Base-by-base conservation (phyloP, 768 basidiomycete genomes). In the Porphyrellus cyaneotinctus region DNA sequence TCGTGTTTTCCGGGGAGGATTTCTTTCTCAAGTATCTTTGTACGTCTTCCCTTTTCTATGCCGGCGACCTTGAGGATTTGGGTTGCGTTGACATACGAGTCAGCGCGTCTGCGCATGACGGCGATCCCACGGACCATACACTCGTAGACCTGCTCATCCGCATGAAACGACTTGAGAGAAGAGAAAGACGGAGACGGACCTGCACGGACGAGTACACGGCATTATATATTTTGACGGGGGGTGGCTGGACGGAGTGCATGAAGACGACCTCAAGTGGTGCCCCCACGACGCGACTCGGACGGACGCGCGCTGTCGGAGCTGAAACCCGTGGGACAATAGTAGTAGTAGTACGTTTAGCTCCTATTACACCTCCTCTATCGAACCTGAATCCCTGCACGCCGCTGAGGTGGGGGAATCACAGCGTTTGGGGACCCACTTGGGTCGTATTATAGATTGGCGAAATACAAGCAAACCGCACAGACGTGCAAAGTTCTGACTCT, bases 31-130 rank as follows among this genome's bases (percentile, higher is more conserved):
- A 92, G 76, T 49, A 98, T 97, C 80, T 97, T 97, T 15, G 95
- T 97, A 36, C 97, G 81, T 39, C 88, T 83, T 1, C 94, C 94
- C 72, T 99, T 99, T 75, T 95, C 93, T 56, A 98, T 89, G 37
- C 97, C 97, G 7, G 95, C 95, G 35, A 99, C 95, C 73, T 99
- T 99, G 61, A 99, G 83, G 56, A 99, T 97, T 71, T 99, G 97
- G 3, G 97, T 98, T 61, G 97, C 97, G 76, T 99, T 99, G 58
- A 99, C 90, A 69, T 81, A 98, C 63, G 91, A 93, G 72, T 98
- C 97, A 47, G 83, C 83, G 63, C 94, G 84, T 66, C 97, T 78
- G 47, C 95, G 85, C 97, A 99, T 99, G 61, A 99, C 95, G 2
- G 95, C 95, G 66, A 97, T 97, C 35, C 95, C 95, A 64, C 95